Evolutionary conservation across 208 protist species (phyloP).

Genomic region (Acanthamoeba royreba): DNA sequence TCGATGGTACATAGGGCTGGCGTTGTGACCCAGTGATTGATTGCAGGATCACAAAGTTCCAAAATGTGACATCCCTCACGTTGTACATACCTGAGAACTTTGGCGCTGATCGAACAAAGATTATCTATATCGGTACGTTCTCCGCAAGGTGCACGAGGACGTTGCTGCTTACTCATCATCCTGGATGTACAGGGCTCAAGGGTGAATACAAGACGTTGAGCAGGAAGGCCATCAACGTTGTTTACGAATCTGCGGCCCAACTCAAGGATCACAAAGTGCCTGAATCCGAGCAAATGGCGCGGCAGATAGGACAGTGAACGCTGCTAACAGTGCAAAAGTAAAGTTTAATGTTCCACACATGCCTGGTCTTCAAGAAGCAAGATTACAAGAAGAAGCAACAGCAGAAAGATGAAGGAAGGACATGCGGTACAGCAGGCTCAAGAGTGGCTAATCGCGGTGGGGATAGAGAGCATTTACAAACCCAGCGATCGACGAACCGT

Average conservation of each 20-base stretch:
- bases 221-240: constrained; percentile 49
- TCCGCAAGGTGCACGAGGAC: background rate
- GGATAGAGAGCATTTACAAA: no score
- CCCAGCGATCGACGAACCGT: constrained; percentile 59
- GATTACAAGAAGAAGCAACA: no score
- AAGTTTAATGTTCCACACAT: no score
- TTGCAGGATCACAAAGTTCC: constrained; percentile 57
- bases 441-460: no score
- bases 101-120: constrained; percentile 47
- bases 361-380: no score
- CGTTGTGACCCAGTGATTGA: background rate
- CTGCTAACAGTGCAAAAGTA: no score
- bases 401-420: no score
- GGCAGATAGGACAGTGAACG: background rate
- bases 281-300: background rate
- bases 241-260: constrained; percentile 58
- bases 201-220: constrained; percentile 42
- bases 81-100: constrained; percentile 61
- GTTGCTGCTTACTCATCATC: background rate
- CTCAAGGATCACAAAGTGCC: constrained; percentile 58
- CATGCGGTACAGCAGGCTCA: no score
- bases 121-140: constrained; percentile 56
- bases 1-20: no score
- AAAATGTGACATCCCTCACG: constrained; percentile 55
- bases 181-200: background rate